Evolutionary conservation across 345 rosid genomes (phyloP), one percentile per base, ranked within the genome.

Genomic region (Citrus medica): DNA sequence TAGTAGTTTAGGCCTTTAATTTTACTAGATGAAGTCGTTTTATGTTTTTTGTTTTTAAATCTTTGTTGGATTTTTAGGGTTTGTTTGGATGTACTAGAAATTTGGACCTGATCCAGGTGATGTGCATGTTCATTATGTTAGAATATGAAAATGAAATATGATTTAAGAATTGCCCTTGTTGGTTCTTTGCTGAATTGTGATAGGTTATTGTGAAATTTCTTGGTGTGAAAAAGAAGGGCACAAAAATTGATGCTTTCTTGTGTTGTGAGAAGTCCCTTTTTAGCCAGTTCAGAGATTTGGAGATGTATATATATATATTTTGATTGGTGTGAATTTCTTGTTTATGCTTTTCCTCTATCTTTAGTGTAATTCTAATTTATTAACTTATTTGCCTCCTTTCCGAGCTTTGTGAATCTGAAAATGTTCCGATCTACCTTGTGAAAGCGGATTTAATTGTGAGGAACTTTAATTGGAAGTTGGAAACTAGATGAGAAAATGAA

Each of bases 1-100:
- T 78, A 77, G 82, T 70, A 17, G 79, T 53, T 71, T 79, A 61
- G 79, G 78, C 17, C 19, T 78, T 71, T 4, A 60, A 25, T 38
- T 9, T 17, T n/a, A 35, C 27, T 62, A 6, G 69, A 19, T 32
- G 55, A 2, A 22, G 53, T n/a, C 46, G 74, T 17, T 48, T n/a
- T n/a, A n/a, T n/a, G n/a, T n/a, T n/a, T 22, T 10, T 12, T 42
- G 2, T n/a, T 33, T 33, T 33, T 7, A 1, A 9, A 9, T 40
- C 3, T 40, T 40, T 12, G 53, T 1, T 35, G 33, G 59, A 19
- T 25, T 46, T 33, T 16, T 35, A 56, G 38, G 21, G 55, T 58
- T 67, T 35, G 27, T 16, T 24, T 58, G 5, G 46, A 37, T 63
- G 71, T 75, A 30, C 16, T 35, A 59, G 75, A 1, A 59, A 17